These are phyloP conservation scores for Pisolithus thermaeus DNA, from an alignment of 1,284 basidiomycete species.

Conservation along the genomic window DNA sequence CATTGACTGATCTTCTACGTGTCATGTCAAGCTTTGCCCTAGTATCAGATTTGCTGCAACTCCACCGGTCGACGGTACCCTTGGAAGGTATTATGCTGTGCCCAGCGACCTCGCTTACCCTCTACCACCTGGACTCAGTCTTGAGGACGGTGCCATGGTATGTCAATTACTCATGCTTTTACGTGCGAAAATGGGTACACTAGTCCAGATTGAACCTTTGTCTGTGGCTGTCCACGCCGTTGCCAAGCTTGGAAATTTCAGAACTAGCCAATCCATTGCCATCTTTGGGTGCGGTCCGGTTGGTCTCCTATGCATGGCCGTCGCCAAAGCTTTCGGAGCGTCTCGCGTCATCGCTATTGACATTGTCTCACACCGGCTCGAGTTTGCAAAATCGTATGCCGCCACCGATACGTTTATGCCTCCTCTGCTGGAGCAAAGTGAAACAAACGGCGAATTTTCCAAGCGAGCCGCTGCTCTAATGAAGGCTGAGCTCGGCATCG, in stretches of 20 bases:
- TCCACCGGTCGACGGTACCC: constrained; percentile 85
- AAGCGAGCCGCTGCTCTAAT: constrained; percentile 57
- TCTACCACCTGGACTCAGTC: constrained; percentile 65
- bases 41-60: constrained; percentile 84
- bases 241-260: constrained; percentile 69
- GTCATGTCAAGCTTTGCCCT: constrained; percentile 54
- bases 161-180: constrained; percentile 11
- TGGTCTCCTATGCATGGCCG: constrained; percentile 88
- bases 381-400: constrained; percentile 86
- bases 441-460: constrained; percentile 66
- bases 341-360: constrained; percentile 80
- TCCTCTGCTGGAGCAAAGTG: constrained; percentile 54
- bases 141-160: constrained; percentile 85
- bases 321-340: constrained; percentile 86
- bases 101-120: constrained; percentile 71
- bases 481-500: constrained; percentile 52
- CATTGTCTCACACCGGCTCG: constrained; percentile 75
- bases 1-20: background rate
- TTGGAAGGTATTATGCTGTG: constrained; percentile 75
- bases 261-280: constrained; percentile 66
- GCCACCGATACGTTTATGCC: constrained; percentile 82
- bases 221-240: constrained; percentile 90
- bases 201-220: constrained; percentile 84
- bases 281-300: constrained; percentile 93
- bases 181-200: constrained; percentile 1